Base-by-base conservation (phyloP, 31 red algal genomes). In the Asparagopsis taxiformis region DNA sequence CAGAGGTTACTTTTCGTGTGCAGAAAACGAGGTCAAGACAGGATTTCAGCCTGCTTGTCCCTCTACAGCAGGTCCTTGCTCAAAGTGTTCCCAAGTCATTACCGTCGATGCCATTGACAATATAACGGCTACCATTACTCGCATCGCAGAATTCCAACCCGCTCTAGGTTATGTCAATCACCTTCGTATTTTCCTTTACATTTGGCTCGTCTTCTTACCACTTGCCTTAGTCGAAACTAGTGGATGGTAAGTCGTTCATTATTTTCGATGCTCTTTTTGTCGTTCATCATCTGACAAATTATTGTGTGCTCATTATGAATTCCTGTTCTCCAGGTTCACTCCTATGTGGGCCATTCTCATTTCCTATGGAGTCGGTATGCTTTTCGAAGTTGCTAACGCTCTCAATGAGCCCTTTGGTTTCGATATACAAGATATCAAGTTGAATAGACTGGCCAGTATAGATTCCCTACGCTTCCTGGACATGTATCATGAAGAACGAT, bases 311-410 rank as follows among this genome's bases (percentile, higher is more conserved):
- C n/a, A n/a, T n/a, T n/a, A n/a, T n/a, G 2, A 55, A 28, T n/a
- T n/a, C n/a, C n/a, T n/a, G n/a, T n/a, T n/a, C n/a, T n/a, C 15
- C 35, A 75, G 70, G 75, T 72, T 86, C 53, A 87, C 83, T 31
- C 3, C 55, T 7, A 62, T 87, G 0, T 87, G 71, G 62, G 17
- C 17, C 44, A 50, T 10, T 50, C 17, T 50, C 44, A 50, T 50
- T 17, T 10, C 44, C 11, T 50, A 50, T 17, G 44, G 44, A 17
- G 17, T 50, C 17, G 11, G 10, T 50, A 17, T 10, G 44, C 10
- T 50, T 10, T 17, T 13, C n/a, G n/a, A n/a, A n/a, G n/a, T n/a
- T n/a, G n/a, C n/a, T n/a, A n/a, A n/a, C n/a, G 44, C 10, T 10
- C 17, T 50, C 11, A 17, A 10, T 17, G 44, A 50, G 11, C 44